Percentiles rank a stretch among this genome's conserved stretches.
Evolutionary conservation across 495 filamentous ascomycete species (phyloP).

Genomic region (Thozetella sp.): DNA sequence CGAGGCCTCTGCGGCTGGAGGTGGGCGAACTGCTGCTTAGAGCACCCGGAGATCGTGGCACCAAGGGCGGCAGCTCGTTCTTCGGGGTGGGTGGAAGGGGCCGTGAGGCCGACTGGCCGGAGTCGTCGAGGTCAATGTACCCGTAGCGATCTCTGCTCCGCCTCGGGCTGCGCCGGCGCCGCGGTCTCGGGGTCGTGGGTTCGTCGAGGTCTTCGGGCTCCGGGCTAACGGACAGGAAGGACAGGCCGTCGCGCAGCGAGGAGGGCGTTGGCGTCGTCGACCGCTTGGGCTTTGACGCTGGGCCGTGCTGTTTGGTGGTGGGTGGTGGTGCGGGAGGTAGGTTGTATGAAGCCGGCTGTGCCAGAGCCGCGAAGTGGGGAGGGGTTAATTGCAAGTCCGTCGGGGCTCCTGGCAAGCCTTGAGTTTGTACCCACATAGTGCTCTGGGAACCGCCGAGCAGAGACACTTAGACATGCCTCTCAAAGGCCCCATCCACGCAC

Average conservation of each 20-base stretch:
- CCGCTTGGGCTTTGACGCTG: background rate
- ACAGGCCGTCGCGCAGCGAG: background rate
- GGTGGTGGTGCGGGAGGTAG: background rate
- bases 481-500: background rate
- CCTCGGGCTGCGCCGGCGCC: background rate
- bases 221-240: background rate
- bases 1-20: background rate
- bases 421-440: constrained; percentile 2
- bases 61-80: too few relatives aligned
- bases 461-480: background rate
- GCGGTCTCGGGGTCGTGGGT: background rate
- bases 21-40: background rate
- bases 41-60: background rate
- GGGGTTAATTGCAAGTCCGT: background rate
- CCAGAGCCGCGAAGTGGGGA: constrained; percentile 1
- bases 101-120: constrained; percentile 16
- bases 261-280: background rate
- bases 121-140: background rate
- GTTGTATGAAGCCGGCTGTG: constrained; percentile 1
- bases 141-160: background rate
- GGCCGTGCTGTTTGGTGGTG: background rate
- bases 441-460: background rate
- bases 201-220: background rate
- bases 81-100: too few relatives aligned
- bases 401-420: background rate